A percentile compares a stretch with the other conserved stretches of the same genome.
Conservation (phyloP, 768 basidiomycete genomes). For the Filobasidium floriforme region DNA sequence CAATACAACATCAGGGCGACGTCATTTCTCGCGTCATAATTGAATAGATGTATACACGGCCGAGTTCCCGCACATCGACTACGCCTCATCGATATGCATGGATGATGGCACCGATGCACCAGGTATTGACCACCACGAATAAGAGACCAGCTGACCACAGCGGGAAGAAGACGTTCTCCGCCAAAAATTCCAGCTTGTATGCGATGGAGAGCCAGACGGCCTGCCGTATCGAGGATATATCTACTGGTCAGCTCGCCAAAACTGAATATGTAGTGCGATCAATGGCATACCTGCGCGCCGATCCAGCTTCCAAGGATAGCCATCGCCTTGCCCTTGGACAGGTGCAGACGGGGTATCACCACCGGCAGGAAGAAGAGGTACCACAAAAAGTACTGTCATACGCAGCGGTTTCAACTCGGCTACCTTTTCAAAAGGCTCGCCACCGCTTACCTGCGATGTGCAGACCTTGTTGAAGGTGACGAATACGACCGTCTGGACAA, state of each 20-base stretch:
- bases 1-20: no score
- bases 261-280: not conserved
- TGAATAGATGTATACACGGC: no score
- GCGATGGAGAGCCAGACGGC: slow-evolving; percentile 85
- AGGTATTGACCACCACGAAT: slow-evolving; percentile 68
- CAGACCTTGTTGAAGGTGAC: slow-evolving; percentile 98
- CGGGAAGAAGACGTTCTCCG: slow-evolving; percentile 60
- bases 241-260: not conserved
- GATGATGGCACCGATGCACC: slow-evolving; percentile 66
- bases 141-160: slow-evolving; percentile 73
- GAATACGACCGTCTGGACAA: slow-evolving; percentile 80
- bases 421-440: not conserved
- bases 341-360: slow-evolving; percentile 59
- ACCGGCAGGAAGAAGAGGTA: slow-evolving; percentile 82
- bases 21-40: no score
- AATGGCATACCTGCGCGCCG: slow-evolving; percentile 52
- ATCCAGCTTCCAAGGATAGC: slow-evolving; percentile 59
- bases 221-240: slow-evolving; percentile 43
- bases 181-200: slow-evolving; percentile 82
- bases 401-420: not conserved
- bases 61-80: no score
- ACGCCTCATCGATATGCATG: slow-evolving; percentile 23
- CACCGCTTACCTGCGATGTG: slow-evolving; percentile 72
- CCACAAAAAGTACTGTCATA: slow-evolving; percentile 86
- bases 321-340: slow-evolving; percentile 50